Evolutionary conservation across 1,139 yeast species (phyloP), one percentile per base, ranked within the genome.

Genomic region (Yamadazyma atmosphaerica): DNA sequence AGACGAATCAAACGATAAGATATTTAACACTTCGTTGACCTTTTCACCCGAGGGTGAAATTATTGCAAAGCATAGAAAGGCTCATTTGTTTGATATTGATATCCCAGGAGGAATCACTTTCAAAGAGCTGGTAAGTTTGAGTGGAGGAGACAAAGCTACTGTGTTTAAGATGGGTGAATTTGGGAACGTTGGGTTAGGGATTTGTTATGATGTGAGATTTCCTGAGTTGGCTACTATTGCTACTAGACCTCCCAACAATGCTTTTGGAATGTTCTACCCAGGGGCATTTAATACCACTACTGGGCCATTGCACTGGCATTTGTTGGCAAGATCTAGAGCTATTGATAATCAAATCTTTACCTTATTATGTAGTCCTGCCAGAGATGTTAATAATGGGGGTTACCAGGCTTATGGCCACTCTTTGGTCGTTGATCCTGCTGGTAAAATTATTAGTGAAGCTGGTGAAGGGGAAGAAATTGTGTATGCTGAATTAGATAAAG

Each of bases 271-370:
- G 92, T 72, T 88, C 38, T 89, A 88, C 50, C 98, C 98, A 0
- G 95, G 96, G 38, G 98, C 98, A 0, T 90, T 90, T 69, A 90
- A 90, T 68, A 86, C 95, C 16, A 87, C 92, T 22, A 90, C 98
- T 0, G 98, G 98, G 0, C 98, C 98, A 1, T 68, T 87, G 55
- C 97, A 88, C 60, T 90, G 98, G 98, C 85, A 83, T 49, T 70
- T 89, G 48, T 74, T 90, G 43, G 96, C 94, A 1, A 73, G 90
- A 43, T 75, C 95, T 1, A 72, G 98, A 46, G 95, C 97, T 3
- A 84, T 90, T 9, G 98, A 90, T 58, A 90, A 90, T 61, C 94
- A 90, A 61, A 59, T 85, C 8, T 90, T 78, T 56, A 86, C 88
- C 9, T 62, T 89, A 10, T 61, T 87, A 56, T 88, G 95, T 56